These are phyloP conservation scores for Glebionis coronaria DNA, from an alignment of 129 eudicot genomes.

Conservation along the genomic window DNA sequence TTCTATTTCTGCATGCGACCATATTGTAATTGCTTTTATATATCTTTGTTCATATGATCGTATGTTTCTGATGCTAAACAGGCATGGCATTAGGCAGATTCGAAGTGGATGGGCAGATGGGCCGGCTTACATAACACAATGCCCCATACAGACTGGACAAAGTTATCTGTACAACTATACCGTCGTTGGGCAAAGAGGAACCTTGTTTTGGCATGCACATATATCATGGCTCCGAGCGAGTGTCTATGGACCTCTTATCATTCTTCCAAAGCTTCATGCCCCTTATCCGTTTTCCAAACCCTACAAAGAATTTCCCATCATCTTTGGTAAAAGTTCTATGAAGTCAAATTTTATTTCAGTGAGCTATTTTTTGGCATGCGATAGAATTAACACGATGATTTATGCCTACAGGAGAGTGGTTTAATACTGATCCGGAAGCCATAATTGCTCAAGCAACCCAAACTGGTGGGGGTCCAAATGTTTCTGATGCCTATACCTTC, in stretches of 20 bases:
- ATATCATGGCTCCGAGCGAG: slow-evolving; percentile 23
- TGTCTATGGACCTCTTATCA: slow-evolving; percentile 19
- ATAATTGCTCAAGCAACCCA: slow-evolving; percentile 19
- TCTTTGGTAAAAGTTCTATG: background rate
- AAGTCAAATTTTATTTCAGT: too few relatives aligned
- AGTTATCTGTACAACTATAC: slow-evolving; percentile 22
- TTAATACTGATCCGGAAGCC: slow-evolving; percentile 18
- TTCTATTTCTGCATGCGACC: background rate
- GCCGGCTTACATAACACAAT: slow-evolving; percentile 17
- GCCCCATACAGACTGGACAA: slow-evolving; percentile 17
- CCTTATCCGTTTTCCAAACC: slow-evolving; percentile 15
- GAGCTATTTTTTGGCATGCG: background rate
- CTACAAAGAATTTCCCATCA: slow-evolving; percentile 21
- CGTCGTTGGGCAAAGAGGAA: slow-evolving; percentile 17
- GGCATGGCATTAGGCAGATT: slow-evolving; percentile 21
- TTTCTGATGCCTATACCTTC: slow-evolving; percentile 19
- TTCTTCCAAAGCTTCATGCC: slow-evolving; percentile 20
- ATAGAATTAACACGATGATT: background rate
- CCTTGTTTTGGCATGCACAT: slow-evolving; percentile 22
- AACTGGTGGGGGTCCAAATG: slow-evolving; percentile 21
- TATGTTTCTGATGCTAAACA: slow-evolving; percentile 3
- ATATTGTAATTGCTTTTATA: background rate
- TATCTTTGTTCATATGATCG: background rate
- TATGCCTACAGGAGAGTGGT: slow-evolving; percentile 17
- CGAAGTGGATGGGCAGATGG: slow-evolving; percentile 22